Evolutionary conservation across 345 rosid genomes (phyloP).

Genomic region (Sisymbrium irio): DNA sequence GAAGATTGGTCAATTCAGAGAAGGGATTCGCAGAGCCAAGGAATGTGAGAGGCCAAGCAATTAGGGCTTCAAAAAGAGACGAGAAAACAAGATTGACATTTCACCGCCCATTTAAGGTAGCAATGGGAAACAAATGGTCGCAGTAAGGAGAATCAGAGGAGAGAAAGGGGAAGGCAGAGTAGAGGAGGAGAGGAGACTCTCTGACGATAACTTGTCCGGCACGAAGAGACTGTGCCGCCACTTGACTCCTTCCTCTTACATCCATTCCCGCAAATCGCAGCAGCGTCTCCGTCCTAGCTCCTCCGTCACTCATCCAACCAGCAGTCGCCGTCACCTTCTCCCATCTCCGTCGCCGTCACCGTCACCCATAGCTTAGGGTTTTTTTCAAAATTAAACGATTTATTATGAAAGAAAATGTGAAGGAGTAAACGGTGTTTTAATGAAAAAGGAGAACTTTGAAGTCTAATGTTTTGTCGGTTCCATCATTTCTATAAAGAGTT

Average conservation of each 20-base stretch:
- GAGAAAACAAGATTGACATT: constrained; percentile 50
- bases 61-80: constrained; percentile 48
- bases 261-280: constrained; percentile 48
- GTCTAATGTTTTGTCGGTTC: no score
- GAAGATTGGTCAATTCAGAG: no score
- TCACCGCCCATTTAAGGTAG: constrained; percentile 17
- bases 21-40: no score
- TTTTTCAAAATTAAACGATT: no score
- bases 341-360: no score
- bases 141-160: constrained; percentile 43
- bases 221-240: constrained; percentile 48
- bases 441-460: no score
- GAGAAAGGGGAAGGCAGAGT: constrained; percentile 56
- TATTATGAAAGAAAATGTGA: not conserved
- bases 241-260: constrained; percentile 62
- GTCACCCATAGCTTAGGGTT: not conserved
- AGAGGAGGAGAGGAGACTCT: constrained; percentile 53
- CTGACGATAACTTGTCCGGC: constrained; percentile 43
- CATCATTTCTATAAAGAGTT: no score
- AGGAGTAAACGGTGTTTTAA: not conserved
- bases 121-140: constrained; percentile 52
- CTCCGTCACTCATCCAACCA: not conserved
- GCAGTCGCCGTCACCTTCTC: not conserved
- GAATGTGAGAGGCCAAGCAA: constrained; percentile 57
- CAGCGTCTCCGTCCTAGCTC: constrained; percentile 18